Evolutionary conservation across 1,284 basidiomycete genomes (phyloP), one percentile per base, ranked within the genome.

Genomic region (Cryptococcus maquisensis): DNA sequence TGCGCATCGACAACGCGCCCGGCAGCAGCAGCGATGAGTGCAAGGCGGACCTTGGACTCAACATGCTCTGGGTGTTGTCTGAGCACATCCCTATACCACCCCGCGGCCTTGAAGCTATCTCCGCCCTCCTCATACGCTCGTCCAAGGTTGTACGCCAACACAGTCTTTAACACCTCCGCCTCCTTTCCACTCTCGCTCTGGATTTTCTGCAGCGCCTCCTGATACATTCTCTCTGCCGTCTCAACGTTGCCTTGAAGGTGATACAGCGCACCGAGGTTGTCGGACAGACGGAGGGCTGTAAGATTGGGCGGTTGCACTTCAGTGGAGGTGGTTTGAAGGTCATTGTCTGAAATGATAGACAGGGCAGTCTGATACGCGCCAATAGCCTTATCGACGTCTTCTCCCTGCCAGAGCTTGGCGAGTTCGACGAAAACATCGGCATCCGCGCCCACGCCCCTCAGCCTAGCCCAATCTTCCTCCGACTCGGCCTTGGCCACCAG

Each of bases 21-120:
- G 23, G 86, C 67, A 24, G 80, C 79, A 0, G 84, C 78, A 1
- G 87, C 80, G 79, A 96, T 85, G 12, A 87, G 82, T 0, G 91
- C 90, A 62, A 89, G 86, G 35, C 93, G 86, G 39, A 93, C 83
- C 78, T 96, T 97, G 60, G 92, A 93, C 71, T 96, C 93, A 44
- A 90, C 83, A 71, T 95, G 96, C 76, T 96, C 93, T 0, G 91
- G 89, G 79, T 97, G 92, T 53, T 87, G 81, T 16, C 83, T 78
- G 26, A 96, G 74, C 6, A 97, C 79, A 68, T 90, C 90, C 45
- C 87, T 84, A 65, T 93, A 96, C 6, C 89, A 89, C 62, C 87
- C 87, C 57, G 82, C 85, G 10, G 92, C 91, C 63, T 86, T 81
- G 1, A 75, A 79, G 3, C 81, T 79, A 42, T 89, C 85, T 0